Base-by-base conservation (phyloP, 1,284 basidiomycete species). In the Trichosporon sp. region DNA sequence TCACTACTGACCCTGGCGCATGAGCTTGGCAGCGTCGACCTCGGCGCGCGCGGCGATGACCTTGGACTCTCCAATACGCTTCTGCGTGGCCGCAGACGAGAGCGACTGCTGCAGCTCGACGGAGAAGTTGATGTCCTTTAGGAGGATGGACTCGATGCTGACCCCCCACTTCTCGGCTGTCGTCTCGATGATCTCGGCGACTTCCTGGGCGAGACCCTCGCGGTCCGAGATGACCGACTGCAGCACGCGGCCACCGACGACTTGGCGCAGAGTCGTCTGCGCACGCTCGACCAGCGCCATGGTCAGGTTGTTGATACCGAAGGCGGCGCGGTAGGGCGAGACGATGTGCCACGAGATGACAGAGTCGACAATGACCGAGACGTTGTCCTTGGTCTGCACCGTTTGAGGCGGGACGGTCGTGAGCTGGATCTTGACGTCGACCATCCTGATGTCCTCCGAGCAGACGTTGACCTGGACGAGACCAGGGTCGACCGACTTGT, bases 41-140 rank as follows among this genome's bases (percentile, higher is more conserved):
- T 98, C 96, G 19, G 96, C 96, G 73, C 93, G 89, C 0, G 96
- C 96, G 64, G 94, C 94, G 78, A 98, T 98, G 80, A 98, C 94
- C 79, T 85, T 98, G 81, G 89, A 90, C 85, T 98, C 96, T 84
- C 94, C 96, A 75, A 98, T 90, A 73, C 96, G 89, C 88, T 96
- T 96, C 86, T 84, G 84, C 65, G 96, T 94, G 43, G 95, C 95
- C 32, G 96, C 96, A 72, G 91, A 92, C 40, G 93, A 96, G 72
- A 98, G 88, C 11, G 92, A 93, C 38, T 94, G 91, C 74, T 94
- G 90, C n/a, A 98, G 89, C 76, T 98, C 96, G 67, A 91, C 78
- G 64, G 91, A 92, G 88, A 98, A 97, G 84, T 94, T 91, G 85
- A 85, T 85, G 92, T 94, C 85, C 76, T 86, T 85, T 76, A 87